A percentile compares a stretch with the other conserved stretches of the same genome.
phyloP scores from a whole-genome alignment of 208 protist species.

The Trypanosoma theileri region DNA sequence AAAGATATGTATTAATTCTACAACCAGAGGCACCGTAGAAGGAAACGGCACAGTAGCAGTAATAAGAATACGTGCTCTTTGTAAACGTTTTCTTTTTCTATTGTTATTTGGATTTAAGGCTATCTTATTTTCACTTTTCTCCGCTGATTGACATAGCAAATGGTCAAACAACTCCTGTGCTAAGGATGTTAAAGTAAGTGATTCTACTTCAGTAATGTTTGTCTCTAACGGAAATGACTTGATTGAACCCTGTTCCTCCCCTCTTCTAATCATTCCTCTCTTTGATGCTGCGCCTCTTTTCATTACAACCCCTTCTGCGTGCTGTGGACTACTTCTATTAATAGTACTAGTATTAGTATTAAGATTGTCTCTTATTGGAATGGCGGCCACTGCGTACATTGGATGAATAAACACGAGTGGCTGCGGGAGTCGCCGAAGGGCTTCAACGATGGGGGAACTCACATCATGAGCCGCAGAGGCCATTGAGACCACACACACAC shows the following conservation, averaged over 20 bases:
- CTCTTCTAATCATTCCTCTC: too few relatives aligned
- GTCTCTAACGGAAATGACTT: not conserved
- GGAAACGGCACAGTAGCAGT: conserved; percentile 5
- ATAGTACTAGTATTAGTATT: not conserved
- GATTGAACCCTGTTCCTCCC: too few relatives aligned
- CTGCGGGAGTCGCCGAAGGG: conserved; percentile 3
- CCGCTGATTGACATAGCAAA: not conserved
- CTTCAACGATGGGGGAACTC: not conserved
- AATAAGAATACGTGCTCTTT: conserved; percentile 6
- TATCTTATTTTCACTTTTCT: not conserved
- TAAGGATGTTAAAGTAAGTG: not conserved
- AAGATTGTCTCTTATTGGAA: not conserved
- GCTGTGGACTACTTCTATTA: not conserved
- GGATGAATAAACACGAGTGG: conserved; percentile 11
- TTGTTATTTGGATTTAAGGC: not conserved
- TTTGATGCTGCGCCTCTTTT: too few relatives aligned
- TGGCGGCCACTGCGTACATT: not conserved
- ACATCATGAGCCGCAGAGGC: not conserved
- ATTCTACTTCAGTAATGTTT: not conserved
- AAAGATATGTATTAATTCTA: conserved; percentile 6
- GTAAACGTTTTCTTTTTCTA: not conserved
- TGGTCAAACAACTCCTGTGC: conserved; percentile 5
- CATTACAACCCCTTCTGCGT: too few relatives aligned
- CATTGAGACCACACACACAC: not conserved
- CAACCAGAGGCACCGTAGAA: not conserved